Conservation (phyloP, 306 rosid genomes). For the Cicer chorassanicum region DNA sequence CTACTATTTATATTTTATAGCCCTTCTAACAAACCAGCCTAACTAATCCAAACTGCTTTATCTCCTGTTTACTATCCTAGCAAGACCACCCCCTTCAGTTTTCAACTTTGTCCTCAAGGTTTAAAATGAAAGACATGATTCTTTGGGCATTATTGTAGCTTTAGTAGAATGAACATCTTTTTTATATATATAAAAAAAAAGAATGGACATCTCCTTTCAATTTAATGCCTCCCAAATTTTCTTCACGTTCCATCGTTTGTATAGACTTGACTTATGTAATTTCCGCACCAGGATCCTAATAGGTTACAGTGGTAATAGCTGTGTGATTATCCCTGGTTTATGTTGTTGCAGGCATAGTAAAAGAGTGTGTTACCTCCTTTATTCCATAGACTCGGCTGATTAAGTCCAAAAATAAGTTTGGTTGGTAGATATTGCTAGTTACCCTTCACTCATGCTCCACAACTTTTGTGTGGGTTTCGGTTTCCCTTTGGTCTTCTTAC, state of each 20-base stretch:
- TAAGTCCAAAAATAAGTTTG: constrained; percentile 8
- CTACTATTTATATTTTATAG: background rate
- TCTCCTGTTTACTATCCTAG: constrained; percentile 1
- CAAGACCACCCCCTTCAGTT: background rate
- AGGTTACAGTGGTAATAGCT: background rate
- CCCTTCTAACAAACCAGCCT: background rate
- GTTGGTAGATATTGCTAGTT: background rate
- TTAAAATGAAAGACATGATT: background rate
- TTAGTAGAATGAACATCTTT: background rate
- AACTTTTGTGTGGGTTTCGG: background rate
- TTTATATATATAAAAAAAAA: background rate
- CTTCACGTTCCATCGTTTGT: background rate
- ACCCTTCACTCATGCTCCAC: background rate
- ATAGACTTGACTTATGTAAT: background rate
- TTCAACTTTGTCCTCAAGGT: background rate
- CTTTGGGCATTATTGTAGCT: background rate
- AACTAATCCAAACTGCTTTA: background rate
- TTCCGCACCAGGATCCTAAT: background rate
- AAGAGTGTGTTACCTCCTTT: background rate
- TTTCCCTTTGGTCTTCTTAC: background rate
- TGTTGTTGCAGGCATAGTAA: background rate
- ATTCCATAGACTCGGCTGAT: background rate
- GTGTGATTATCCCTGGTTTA: constrained; percentile 8
- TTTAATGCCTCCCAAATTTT: background rate
- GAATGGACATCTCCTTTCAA: constrained; percentile 9